Evolutionary conservation across 495 filamentous ascomycete genomes (phyloP).

Genomic region (Patellaria atrata): DNA sequence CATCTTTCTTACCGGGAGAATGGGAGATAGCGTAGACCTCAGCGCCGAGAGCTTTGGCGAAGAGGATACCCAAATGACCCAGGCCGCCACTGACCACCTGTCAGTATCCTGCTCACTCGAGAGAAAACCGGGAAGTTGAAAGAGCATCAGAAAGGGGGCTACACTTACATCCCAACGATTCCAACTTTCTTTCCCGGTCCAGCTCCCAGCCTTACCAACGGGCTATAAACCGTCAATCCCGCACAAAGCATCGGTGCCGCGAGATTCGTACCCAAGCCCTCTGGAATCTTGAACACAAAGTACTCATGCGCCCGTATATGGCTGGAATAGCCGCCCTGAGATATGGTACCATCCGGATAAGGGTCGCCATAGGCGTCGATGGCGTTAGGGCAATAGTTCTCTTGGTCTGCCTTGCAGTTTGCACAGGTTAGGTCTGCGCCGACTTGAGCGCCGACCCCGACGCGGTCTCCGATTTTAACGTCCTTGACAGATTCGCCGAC

Average conservation of each 20-base stretch:
- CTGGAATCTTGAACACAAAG: constrained; percentile 69
- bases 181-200: constrained; percentile 72
- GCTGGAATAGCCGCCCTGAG: constrained; percentile 52
- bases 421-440: constrained; percentile 56
- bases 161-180: constrained; percentile 48
- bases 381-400: constrained; percentile 62
- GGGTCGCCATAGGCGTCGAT: constrained; percentile 53
- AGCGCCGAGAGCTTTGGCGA: constrained; percentile 29
- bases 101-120: no score
- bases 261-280: constrained; percentile 45
- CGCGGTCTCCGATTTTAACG: constrained; percentile 60
- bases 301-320: constrained; percentile 66
- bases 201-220: constrained; percentile 57
- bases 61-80: constrained; percentile 32
- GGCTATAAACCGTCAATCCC: constrained; percentile 67
- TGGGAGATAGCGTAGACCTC: constrained; percentile 32
- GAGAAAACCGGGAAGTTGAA: not conserved
- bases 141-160: not conserved
- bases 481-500: constrained; percentile 53
- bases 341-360: constrained; percentile 48
- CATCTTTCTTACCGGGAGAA: constrained; percentile 28
- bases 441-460: constrained; percentile 67
- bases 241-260: constrained; percentile 87
- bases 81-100: constrained; percentile 27
- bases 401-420: constrained; percentile 55